Base-by-base conservation (phyloP, 208 protist species). In the Trypanosoma scelopori region DNA sequence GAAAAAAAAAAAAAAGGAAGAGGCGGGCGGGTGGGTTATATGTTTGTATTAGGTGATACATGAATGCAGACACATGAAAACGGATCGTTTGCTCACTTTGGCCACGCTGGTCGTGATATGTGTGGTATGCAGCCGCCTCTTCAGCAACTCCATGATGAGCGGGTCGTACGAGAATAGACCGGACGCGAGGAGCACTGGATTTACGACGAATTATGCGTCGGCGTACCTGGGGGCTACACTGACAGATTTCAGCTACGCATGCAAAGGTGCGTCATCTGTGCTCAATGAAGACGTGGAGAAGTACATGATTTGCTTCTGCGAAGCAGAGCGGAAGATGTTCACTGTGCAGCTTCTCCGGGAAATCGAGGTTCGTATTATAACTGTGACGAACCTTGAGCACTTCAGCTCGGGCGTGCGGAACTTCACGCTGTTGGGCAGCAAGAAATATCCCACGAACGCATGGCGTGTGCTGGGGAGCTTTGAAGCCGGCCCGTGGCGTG, bases 141-240 rank as follows among this genome's bases (percentile, higher is more conserved):
- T 58, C 37, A 20, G 62, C 32, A 64, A 41, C 1, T 46, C 52
- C 3, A 16, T 18, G 37, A 46, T 20, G 3, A 25, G 27, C 13
- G 18, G 12, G 12, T 23, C 25, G 22, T n/a, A 15, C 7, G 37
- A 74, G 45, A 55, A 61, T n/a, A 56, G 58, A 20, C n/a, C 51
- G 20, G 37, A 0, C 16, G 46, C 30, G 16, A 15, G 30, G 27
- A 65, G 43, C 47, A 25, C 62, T 12, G 42, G 46, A 5, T 69
- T 81, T 45, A 76, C 69, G 27, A 81, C 75, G 50, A 82, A 82
- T 51, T 78, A 82, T 41, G 76, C 76, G 32, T 78, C 76, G 6
- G 45, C 62, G 11, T 82, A 74, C 55, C 49, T 82, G 30, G 76
- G 76, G 5, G 76, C 76, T 7, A 71, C 59, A 4, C 50, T 82